Base-by-base conservation (phyloP, 2,329 filamentous ascomycete genomes). In the Alternaria arbusti region DNA sequence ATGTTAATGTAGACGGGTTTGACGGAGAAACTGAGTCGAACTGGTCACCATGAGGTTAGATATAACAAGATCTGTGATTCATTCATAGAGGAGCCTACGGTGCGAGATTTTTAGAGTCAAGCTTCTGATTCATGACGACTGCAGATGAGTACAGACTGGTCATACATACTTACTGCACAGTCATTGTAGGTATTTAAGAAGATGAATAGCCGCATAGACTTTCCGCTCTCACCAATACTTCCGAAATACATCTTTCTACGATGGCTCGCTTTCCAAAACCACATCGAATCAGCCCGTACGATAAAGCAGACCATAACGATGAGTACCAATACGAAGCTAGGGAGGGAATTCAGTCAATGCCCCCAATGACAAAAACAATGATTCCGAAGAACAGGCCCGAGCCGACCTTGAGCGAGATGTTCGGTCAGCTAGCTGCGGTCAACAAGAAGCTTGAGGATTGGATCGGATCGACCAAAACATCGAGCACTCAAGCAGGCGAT, bases 191-290 rank as follows among this genome's bases (percentile, higher is more conserved):
- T n/a, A 40, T 40, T 40, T 40, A 1, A 40, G 15, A 40, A 8
- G 4, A 40, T 9, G 15, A 40, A n/a, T 5, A n/a, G 32, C 32
- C 2, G 32, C 7, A n/a, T 40, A 40, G 47, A 36, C 54, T 60
- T 44, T 55, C 51, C 30, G 9, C 58, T 49, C 61, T 55, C 54
- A 56, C 15, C 43, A 61, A 43, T 30, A 52, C 49, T 61, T 59
- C 30, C 51, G 25, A 64, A 51, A 40, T 10, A 28, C 26, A 28
- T 17, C 32, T 5, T 40, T 36, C 30, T 36, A 36, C 13, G 9
- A 36, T 26, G 25, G 25, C 25, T 26, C 25, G 25, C 25, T 26
- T 9, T 26, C 25, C 25, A 9, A 8, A 26, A 26, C 8, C 25
- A 9, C 25, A 9, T 26, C 25, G 25, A 26, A 26, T 26, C 8